Evolutionary conservation across 768 basidiomycete genomes (phyloP).

Genomic region (Tulasnella sp.): DNA sequence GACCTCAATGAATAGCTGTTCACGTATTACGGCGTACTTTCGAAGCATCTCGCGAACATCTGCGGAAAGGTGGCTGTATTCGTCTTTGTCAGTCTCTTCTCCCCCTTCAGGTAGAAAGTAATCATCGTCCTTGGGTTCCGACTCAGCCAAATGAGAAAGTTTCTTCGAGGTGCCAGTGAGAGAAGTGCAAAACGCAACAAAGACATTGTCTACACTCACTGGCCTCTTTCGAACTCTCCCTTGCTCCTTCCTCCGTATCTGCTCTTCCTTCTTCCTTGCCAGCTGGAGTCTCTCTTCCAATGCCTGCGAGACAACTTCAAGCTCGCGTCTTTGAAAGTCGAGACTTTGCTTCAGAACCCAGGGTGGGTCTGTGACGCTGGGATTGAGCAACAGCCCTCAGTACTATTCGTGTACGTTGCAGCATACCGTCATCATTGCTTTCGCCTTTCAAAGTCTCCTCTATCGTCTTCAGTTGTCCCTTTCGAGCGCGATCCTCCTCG

Average conservation of each 20-base stretch:
- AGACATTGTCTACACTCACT: slow-evolving; percentile 32
- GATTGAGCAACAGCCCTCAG: neutral
- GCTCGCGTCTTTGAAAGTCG: slow-evolving; percentile 49
- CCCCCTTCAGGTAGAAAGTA: slow-evolving; percentile 60
- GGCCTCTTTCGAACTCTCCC: slow-evolving; percentile 42
- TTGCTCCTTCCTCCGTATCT: slow-evolving; percentile 40
- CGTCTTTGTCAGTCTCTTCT: slow-evolving; percentile 21
- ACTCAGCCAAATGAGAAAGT: slow-evolving; percentile 21
- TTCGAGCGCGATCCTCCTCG: slow-evolving; percentile 56
- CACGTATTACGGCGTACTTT: slow-evolving; percentile 39
- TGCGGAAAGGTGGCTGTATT: slow-evolving; percentile 43
- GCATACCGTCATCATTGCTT: neutral
- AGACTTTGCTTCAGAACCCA: slow-evolving; percentile 72
- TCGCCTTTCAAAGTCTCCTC: slow-evolving; percentile 16
- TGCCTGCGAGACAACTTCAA: slow-evolving; percentile 57
- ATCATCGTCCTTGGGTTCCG: slow-evolving; percentile 44
- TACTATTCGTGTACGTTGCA: too few relatives aligned
- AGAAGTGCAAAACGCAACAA: neutral
- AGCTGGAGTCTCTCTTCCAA: slow-evolving; percentile 48
- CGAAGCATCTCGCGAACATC: slow-evolving; percentile 71
- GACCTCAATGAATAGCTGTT: neutral
- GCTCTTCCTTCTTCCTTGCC: slow-evolving; percentile 55
- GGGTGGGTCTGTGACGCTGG: slow-evolving; percentile 38
- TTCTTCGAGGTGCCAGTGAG: slow-evolving; percentile 6
- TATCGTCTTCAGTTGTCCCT: slow-evolving; percentile 44